phyloP scores from a whole-genome alignment of 2,329 filamentous ascomycete species.

The Didymella arachidicola region DNA sequence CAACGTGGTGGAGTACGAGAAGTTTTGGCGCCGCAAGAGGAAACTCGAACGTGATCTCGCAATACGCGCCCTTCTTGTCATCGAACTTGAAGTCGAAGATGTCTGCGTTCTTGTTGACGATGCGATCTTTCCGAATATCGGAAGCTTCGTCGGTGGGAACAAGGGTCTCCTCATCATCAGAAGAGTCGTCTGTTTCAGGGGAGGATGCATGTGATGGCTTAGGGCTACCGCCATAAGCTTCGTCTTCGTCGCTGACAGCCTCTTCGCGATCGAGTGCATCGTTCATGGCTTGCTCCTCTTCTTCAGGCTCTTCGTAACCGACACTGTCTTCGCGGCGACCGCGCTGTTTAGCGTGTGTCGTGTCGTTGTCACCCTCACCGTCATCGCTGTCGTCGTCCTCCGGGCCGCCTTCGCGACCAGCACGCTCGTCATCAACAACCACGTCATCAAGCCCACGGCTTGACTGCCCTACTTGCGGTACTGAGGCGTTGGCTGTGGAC shows the following conservation, averaged over 20 bases:
- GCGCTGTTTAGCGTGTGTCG: slow-evolving; percentile 74
- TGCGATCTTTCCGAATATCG: slow-evolving; percentile 44
- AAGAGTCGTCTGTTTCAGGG: slow-evolving; percentile 41
- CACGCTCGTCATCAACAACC: slow-evolving; percentile 52
- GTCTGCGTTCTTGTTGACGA: slow-evolving; percentile 62
- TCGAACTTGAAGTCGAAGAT: slow-evolving; percentile 83
- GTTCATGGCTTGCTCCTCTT: slow-evolving; percentile 82
- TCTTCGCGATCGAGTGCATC: slow-evolving; percentile 67
- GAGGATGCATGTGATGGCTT: slow-evolving; percentile 48
- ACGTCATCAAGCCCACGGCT: slow-evolving; percentile 63
- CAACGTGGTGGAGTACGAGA: slow-evolving; percentile 89
- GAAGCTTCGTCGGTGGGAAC: slow-evolving; percentile 43
- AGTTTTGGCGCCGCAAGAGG: slow-evolving; percentile 83
- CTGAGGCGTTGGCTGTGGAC: slow-evolving; percentile 66
- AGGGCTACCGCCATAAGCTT: slow-evolving; percentile 58
- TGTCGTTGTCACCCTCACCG: slow-evolving; percentile 61
- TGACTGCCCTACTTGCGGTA: slow-evolving; percentile 77
- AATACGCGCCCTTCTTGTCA: slow-evolving; percentile 74
- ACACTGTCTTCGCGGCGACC: slow-evolving; percentile 81
- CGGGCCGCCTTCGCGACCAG: slow-evolving; percentile 59
- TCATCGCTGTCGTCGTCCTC: slow-evolving; percentile 79
- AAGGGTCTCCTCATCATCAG: slow-evolving; percentile 33
- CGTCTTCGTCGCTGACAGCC: slow-evolving; percentile 62
- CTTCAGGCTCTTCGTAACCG: slow-evolving; percentile 91
- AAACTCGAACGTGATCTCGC: slow-evolving; percentile 84